Base-by-base conservation (phyloP, 2,329 filamentous ascomycete species). In the Fonsecaea pedrosoi region DNA sequence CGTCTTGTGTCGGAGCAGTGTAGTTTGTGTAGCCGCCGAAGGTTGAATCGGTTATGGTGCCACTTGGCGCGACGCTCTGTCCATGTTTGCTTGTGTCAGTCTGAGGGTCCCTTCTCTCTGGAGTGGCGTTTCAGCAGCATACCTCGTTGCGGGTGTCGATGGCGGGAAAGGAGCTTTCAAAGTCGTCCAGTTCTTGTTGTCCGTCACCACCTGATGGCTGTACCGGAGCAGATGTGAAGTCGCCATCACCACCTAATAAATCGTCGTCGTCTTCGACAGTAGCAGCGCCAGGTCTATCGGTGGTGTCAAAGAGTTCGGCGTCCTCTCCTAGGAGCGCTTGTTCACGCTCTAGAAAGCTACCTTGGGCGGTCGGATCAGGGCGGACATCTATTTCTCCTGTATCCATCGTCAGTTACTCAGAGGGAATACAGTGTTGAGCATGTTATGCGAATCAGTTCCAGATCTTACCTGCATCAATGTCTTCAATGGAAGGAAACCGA, bases 331-430 rank as follows among this genome's bases (percentile, higher is more conserved):
- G 88, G 18, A 90, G 81, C 69, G 93, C 95, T 76, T 93, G 92
- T 82, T 99, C 95, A 73, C 94, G 92, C 70, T 92, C 89, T 57
- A 98, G 87, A 79, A 99, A 98, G 80, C 97, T 92, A 75, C 92
- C 89, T 61, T 68, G 68, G n/a, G 66, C 68, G 90, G 80, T 70
- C 66, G 67, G 70, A 38, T 73, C 60, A 42, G 67, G 60, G 56
- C 69, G 55, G 37, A 72, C 57, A 54, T 70, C 67, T 57, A 63
- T 69, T 40, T 71, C 69, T 30, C 72, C 73, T 66, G 75, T 70
- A 64, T 75, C 74, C 40, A 35, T 13, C 66, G 54, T 70, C 32
- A 68, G 63, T 25, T 4, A 34, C 15, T 30, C 32, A 30, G 21
- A 57, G 50, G 4, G 50, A 13, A 15, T 10, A 48, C 7, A 5